Percentiles rank a stretch among this genome's conserved stretches.
phyloP scores from a whole-genome alignment of 306 rosid species.

The Dryas alaskensis region DNA sequence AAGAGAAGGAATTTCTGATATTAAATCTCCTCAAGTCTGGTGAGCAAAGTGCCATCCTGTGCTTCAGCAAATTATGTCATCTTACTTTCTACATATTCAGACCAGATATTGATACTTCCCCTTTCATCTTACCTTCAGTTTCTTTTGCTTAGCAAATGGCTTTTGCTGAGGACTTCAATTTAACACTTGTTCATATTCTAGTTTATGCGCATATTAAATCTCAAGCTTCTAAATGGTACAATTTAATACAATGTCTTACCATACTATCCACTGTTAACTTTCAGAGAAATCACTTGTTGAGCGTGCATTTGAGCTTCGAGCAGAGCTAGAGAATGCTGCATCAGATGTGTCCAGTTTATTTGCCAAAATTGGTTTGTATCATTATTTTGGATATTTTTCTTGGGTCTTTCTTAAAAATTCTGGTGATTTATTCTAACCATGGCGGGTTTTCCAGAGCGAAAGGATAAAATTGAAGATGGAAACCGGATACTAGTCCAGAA shows the following conservation, averaged over 20 bases:
- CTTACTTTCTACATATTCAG: neutral
- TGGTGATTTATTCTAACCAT: conserved; percentile 16
- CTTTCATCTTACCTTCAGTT: neutral
- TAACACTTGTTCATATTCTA: neutral
- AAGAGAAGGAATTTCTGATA: conserved; percentile 92
- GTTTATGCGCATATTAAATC: neutral
- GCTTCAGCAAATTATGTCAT: neutral
- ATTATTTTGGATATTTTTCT: conserved; percentile 6
- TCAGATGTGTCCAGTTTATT: conserved; percentile 87
- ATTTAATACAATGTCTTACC: neutral
- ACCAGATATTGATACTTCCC: neutral
- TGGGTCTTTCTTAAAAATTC: conserved; percentile 5
- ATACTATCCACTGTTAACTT: conserved; percentile 5
- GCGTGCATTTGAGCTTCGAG: conserved; percentile 78
- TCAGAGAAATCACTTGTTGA: conserved; percentile 88
- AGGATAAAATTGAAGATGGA: conserved; percentile 88
- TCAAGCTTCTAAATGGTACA: neutral
- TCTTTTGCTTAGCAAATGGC: neutral
- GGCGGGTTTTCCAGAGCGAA: conserved; percentile 54
- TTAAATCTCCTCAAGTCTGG: conserved; percentile 89
- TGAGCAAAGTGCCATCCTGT: conserved; percentile 33
- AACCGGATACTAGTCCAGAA: conserved; percentile 70
- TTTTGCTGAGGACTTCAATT: neutral
- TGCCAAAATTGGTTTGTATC: conserved; percentile 79
- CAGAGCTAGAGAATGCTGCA: conserved; percentile 95